phyloP scores from a whole-genome alignment of 208 protist genomes.

The Crithidia fasciculata region DNA sequence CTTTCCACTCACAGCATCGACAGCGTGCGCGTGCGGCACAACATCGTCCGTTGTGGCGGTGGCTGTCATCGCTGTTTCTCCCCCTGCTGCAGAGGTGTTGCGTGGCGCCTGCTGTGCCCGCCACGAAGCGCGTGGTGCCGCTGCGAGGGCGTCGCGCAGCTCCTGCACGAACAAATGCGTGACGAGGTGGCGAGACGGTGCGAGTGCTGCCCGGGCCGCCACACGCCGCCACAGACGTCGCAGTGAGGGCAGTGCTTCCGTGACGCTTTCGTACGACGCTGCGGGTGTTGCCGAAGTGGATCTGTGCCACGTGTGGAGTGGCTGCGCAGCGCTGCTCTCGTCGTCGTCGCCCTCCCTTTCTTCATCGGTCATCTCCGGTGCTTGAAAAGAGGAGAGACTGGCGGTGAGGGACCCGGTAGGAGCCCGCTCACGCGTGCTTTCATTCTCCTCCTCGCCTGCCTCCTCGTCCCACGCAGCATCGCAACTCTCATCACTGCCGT shows the following conservation, averaged over 20 bases:
- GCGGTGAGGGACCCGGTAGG: background rate
- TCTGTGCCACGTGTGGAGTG: no score
- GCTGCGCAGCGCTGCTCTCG: background rate
- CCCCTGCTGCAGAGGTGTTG: no score
- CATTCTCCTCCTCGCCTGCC: no score
- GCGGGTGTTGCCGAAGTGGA: no score
- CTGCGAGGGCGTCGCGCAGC: slow-evolving; percentile 12
- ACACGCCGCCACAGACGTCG: slow-evolving; percentile 63
- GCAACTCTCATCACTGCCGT: no score
- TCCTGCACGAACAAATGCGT: slow-evolving; percentile 48
- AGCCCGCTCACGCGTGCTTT: no score
- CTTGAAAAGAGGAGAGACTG: slow-evolving; percentile 13
- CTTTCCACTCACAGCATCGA: no score
- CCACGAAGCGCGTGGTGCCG: slow-evolving; percentile 12
- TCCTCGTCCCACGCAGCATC: no score
- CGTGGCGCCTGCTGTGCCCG: background rate
- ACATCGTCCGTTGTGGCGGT: no score
- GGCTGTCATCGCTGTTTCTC: no score
- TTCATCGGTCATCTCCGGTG: background rate
- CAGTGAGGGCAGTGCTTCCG: slow-evolving; percentile 49
- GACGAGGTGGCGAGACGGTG: slow-evolving; percentile 51
- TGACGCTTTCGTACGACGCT: slow-evolving; percentile 14
- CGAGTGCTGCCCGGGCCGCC: slow-evolving; percentile 51
- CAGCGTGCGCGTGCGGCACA: no score
- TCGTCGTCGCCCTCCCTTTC: background rate